phyloP scores from a whole-genome alignment of 345 rosid species.

The Eucalyptus erythrocorys region DNA sequence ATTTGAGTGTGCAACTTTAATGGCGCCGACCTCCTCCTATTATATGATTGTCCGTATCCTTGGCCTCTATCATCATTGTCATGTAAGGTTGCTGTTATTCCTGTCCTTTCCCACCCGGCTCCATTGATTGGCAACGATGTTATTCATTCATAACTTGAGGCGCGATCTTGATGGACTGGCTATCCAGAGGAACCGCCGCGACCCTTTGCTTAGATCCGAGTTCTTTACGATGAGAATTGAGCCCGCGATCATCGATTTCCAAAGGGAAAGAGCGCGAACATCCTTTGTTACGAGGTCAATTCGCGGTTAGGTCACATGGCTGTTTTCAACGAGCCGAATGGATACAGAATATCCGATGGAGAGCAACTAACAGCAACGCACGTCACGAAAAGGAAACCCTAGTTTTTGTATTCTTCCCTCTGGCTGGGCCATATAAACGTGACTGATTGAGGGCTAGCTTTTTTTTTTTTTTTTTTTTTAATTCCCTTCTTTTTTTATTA shows the following conservation, averaged over 20 bases:
- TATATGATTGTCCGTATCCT: background rate
- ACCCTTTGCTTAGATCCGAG: background rate
- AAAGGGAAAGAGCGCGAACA: background rate
- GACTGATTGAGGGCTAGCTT: background rate
- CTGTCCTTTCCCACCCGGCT: background rate
- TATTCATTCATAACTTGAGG: background rate
- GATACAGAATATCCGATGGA: background rate
- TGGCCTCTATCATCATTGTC: background rate
- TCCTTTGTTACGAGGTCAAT: background rate
- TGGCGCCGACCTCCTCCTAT: background rate
- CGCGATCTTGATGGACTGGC: background rate
- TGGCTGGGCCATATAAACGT: background rate
- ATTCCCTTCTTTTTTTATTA: rapidly evolving
- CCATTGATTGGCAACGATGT: background rate
- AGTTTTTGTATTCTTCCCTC: background rate
- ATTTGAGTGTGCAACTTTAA: background rate
- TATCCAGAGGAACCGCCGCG: background rate
- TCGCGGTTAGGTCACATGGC: background rate
- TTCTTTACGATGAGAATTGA: rapidly evolving
- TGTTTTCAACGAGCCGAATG: background rate
- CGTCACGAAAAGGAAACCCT: background rate
- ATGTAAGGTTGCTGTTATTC: background rate
- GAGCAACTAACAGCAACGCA: background rate
- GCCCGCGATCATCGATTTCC: background rate
- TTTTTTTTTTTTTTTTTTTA: too few relatives aligned